phyloP scores from a whole-genome alignment of 495 filamentous ascomycete species.

The Tuber microsphaerosporum region DNA sequence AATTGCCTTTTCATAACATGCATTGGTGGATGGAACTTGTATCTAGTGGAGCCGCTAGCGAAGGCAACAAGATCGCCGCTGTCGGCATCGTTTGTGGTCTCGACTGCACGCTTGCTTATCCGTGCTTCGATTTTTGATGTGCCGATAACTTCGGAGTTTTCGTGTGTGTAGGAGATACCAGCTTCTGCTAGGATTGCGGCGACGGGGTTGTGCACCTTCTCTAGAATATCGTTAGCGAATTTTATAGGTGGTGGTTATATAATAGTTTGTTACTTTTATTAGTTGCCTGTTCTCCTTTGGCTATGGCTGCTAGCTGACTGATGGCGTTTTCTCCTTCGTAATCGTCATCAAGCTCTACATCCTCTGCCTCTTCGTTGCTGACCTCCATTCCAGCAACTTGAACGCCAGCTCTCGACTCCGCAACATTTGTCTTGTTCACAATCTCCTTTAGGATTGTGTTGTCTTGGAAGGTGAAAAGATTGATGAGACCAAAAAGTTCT shows the following conservation, averaged over 20 bases:
- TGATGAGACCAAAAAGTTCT: constrained; percentile 85
- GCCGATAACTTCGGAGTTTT: constrained; percentile 93
- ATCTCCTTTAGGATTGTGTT: constrained; percentile 82
- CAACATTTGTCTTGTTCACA: constrained; percentile 95
- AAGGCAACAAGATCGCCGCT: constrained; percentile 43
- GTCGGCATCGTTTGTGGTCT: constrained; percentile 51
- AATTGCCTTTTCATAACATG: constrained; percentile 77
- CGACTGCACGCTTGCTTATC: constrained; percentile 66
- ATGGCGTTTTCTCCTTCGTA: constrained; percentile 60
- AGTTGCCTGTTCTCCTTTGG: constrained; percentile 51
- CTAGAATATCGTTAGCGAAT: constrained; percentile 13
- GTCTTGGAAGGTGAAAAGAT: constrained; percentile 76
- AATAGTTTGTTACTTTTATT: constrained; percentile 35
- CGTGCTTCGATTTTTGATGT: constrained; percentile 75
- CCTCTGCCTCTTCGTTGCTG: constrained; percentile 54
- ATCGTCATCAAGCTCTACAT: constrained; percentile 47
- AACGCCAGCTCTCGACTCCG: constrained; percentile 82
- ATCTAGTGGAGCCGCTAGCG: constrained; percentile 38
- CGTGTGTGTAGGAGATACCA: constrained; percentile 91
- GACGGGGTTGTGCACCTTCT: constrained; percentile 58
- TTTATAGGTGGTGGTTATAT: neutral
- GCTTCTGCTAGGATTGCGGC: constrained; percentile 82
- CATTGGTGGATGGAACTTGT: constrained; percentile 66
- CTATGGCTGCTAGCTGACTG: constrained; percentile 65
- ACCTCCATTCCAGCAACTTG: constrained; percentile 67